Evolutionary conservation across 2,329 filamentous ascomycete genomes (phyloP).

Genomic region (Ceratocystis harringtonii): DNA sequence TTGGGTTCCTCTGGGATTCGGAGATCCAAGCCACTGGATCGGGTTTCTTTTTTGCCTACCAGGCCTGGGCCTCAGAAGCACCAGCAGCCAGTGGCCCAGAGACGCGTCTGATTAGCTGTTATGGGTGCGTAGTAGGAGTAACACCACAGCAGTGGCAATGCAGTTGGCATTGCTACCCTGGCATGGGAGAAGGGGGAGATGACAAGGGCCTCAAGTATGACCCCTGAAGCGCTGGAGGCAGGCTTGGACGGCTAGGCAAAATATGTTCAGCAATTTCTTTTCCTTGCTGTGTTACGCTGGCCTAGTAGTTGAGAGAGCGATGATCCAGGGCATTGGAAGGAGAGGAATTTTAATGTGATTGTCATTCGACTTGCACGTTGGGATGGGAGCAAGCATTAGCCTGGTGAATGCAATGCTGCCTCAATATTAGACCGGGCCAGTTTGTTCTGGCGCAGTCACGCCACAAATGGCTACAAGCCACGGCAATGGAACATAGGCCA

Average conservation of each 20-base stretch:
- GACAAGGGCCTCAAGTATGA: neutral
- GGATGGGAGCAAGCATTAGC: neutral
- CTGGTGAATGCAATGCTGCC: neutral
- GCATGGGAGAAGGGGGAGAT: neutral
- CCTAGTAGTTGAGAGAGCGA: neutral
- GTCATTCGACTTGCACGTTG: neutral
- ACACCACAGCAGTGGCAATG: neutral
- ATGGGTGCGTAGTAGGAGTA: neutral
- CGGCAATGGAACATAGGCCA: neutral
- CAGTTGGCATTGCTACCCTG: neutral
- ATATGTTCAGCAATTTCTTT: neutral
- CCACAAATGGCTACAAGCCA: neutral
- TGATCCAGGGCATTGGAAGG: neutral
- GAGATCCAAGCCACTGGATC: conserved; percentile 10
- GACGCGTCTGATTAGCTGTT: neutral
- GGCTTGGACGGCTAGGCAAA: neutral
- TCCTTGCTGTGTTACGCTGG: conserved; percentile 1
- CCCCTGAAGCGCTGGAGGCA: neutral
- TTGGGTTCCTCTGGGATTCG: conserved; percentile 7
- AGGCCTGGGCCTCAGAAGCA: neutral
- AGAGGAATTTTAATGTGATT: conserved; percentile 1
- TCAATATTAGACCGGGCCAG: neutral
- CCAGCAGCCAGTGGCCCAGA: neutral
- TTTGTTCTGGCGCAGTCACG: neutral
- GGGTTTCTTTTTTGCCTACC: neutral